A percentile compares a stretch with the other conserved stretches of the same genome.
phyloP scores from a whole-genome alignment of 2,329 filamentous ascomycete species.

The Cryphonectria parasitica region DNA sequence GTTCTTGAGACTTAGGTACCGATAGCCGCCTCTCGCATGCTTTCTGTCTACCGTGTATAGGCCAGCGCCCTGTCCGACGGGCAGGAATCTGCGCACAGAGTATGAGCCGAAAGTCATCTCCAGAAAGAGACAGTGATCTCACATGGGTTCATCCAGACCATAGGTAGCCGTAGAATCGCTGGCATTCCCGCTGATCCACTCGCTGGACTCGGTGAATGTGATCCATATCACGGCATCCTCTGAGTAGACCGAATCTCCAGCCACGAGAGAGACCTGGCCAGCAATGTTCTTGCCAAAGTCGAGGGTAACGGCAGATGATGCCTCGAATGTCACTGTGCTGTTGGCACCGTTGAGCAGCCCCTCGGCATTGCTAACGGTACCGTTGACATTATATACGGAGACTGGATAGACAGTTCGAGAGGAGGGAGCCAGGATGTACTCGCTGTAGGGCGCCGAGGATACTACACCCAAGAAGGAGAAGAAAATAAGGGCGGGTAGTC shows the following conservation, averaged over 20 bases:
- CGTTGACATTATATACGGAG: slow-evolving; percentile 29
- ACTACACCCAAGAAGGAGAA: slow-evolving; percentile 3
- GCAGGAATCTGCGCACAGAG: slow-evolving; percentile 6
- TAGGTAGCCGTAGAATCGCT: slow-evolving; percentile 43
- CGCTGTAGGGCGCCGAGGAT: slow-evolving; percentile 22
- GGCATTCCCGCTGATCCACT: slow-evolving; percentile 52
- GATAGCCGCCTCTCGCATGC: slow-evolving; percentile 44
- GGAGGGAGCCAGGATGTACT: slow-evolving; percentile 32
- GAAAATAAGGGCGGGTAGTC: background rate
- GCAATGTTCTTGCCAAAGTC: slow-evolving; percentile 46
- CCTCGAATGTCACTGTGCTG: slow-evolving; percentile 14
- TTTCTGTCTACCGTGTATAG: slow-evolving; percentile 35
- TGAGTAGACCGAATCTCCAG: slow-evolving; percentile 32
- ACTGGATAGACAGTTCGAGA: slow-evolving; percentile 30
- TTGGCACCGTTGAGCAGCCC: slow-evolving; percentile 32
- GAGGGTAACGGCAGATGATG: slow-evolving; percentile 41
- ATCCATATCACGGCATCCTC: slow-evolving; percentile 41
- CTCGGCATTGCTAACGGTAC: slow-evolving; percentile 29
- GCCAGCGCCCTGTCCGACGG: slow-evolving; percentile 19
- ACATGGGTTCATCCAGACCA: slow-evolving; percentile 24
- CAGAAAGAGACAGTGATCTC: background rate
- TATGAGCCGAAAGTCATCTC: background rate
- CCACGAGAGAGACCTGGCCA: slow-evolving; percentile 42
- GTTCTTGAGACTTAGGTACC: slow-evolving; percentile 43
- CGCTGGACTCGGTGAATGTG: slow-evolving; percentile 43